These are phyloP conservation scores for Claviceps sp. DNA, from an alignment of 2,329 filamentous ascomycete genomes.

Conservation along the genomic window DNA sequence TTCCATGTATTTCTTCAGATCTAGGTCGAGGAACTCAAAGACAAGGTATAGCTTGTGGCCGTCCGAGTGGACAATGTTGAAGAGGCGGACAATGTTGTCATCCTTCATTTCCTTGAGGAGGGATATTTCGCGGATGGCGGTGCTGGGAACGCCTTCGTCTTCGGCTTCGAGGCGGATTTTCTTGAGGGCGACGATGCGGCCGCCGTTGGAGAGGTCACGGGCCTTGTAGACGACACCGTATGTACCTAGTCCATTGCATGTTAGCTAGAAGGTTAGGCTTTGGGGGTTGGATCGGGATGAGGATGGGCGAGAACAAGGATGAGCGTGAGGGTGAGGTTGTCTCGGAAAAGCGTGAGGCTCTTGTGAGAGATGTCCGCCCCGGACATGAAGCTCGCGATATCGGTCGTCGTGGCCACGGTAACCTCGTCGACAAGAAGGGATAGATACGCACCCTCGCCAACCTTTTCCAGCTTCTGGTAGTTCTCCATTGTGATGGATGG, in stretches of 20 bases:
- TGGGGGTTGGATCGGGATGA: neutral
- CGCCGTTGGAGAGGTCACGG: conserved; percentile 65
- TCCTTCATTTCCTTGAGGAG: conserved; percentile 91
- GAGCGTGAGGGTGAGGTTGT: neutral
- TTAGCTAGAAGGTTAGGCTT: neutral
- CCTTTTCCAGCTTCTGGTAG: conserved; percentile 93
- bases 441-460: conserved; percentile 65
- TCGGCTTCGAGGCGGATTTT: conserved; percentile 93
- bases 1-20: conserved; percentile 96
- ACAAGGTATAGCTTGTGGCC: conserved; percentile 92
- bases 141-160: conserved; percentile 86
- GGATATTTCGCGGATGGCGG: conserved; percentile 87
- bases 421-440: too few relatives aligned
- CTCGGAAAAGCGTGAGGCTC: too few relatives aligned
- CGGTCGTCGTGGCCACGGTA: neutral
- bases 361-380: too few relatives aligned
- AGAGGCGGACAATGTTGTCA: conserved; percentile 72
- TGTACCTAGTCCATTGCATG: conserved; percentile 46
- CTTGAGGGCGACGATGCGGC: conserved; percentile 83
- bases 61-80: conserved; percentile 90
- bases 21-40: conserved; percentile 80
- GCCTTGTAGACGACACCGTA: conserved; percentile 96
- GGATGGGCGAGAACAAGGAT: neutral
- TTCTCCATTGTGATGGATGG: conserved; percentile 68
- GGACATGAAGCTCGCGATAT: neutral